Conservation (phyloP, 495 filamentous ascomycete genomes). For the Aspergillus sparsus region DNA sequence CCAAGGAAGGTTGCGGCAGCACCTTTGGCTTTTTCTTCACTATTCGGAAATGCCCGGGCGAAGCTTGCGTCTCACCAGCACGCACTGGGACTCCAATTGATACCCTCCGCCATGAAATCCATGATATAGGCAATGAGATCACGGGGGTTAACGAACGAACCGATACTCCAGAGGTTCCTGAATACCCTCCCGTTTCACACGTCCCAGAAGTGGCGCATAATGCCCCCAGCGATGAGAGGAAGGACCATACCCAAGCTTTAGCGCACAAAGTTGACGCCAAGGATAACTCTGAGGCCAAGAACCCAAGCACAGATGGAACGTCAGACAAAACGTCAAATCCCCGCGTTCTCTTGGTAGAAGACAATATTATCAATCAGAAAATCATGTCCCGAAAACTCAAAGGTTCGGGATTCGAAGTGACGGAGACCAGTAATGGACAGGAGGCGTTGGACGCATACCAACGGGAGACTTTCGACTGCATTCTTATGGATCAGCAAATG, state of each 20-base stretch:
- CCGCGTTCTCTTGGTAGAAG: conserved; percentile 72
- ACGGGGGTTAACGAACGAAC: conserved; percentile 14
- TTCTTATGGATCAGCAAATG: conserved; percentile 87
- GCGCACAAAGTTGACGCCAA: background rate
- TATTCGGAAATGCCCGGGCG: conserved; percentile 42
- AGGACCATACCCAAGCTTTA: conserved; percentile 12
- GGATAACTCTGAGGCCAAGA: background rate
- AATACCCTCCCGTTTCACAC: conserved; percentile 11
- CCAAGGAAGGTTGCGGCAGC: conserved; percentile 69
- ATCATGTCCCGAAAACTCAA: conserved; percentile 65
- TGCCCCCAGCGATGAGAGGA: conserved; percentile 6
- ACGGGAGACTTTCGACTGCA: conserved; percentile 48
- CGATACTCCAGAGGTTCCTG: conserved; percentile 12
- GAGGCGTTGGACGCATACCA: conserved; percentile 63
- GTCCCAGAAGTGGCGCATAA: conserved; percentile 7
- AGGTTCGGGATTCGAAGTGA: conserved; percentile 62
- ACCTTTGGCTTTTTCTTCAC: conserved; percentile 85
- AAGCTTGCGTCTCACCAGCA: conserved; percentile 28
- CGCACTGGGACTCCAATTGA: conserved; percentile 21
- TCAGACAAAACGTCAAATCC: background rate
- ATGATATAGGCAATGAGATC: conserved; percentile 22
- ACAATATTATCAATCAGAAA: conserved; percentile 75
- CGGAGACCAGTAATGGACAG: conserved; percentile 71
- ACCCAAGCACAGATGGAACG: background rate
- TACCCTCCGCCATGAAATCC: conserved; percentile 27